Conservation (phyloP, 1,284 basidiomycete species). For the Ganoderma multipileum region DNA sequence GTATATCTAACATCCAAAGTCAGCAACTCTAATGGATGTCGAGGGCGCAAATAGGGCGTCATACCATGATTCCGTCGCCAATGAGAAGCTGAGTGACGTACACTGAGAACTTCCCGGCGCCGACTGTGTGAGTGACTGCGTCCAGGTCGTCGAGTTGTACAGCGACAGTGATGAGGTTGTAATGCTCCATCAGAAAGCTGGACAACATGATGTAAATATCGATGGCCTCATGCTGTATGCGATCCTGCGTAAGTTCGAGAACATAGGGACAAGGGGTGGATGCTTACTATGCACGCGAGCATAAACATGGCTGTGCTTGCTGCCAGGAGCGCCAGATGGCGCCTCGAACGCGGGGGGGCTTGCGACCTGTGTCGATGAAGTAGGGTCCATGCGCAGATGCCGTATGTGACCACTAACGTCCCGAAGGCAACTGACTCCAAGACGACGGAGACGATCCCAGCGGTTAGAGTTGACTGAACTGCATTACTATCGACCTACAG, state of each 20-base stretch:
- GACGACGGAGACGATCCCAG: slow-evolving; percentile 9
- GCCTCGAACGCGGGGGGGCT: background rate
- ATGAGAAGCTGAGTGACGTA: slow-evolving; percentile 19
- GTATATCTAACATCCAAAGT: slow-evolving; percentile 10
- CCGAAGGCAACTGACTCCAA: slow-evolving; percentile 23
- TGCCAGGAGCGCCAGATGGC: slow-evolving; percentile 14
- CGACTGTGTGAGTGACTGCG: slow-evolving; percentile 6
- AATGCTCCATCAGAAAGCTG: slow-evolving; percentile 14
- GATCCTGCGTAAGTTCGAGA: background rate
- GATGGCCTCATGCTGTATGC: slow-evolving; percentile 15
- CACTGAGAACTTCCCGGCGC: slow-evolving; percentile 13
- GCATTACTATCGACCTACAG: background rate
- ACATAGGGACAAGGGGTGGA: background rate
- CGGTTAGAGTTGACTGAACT: slow-evolving; percentile 6
- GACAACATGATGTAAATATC: slow-evolving; percentile 17
- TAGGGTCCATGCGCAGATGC: slow-evolving; percentile 24
- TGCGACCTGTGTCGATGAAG: slow-evolving; percentile 7
- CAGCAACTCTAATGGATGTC: background rate
- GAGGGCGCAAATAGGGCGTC: background rate
- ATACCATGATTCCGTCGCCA: slow-evolving; percentile 22
- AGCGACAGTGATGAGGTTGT: background rate
- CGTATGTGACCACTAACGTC: slow-evolving; percentile 16
- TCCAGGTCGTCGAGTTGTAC: slow-evolving; percentile 4
- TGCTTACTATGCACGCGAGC: slow-evolving; percentile 17
- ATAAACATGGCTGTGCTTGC: slow-evolving; percentile 20